Conservation (phyloP, 805 yeast species). For the Kregervanrija delftensis region DNA sequence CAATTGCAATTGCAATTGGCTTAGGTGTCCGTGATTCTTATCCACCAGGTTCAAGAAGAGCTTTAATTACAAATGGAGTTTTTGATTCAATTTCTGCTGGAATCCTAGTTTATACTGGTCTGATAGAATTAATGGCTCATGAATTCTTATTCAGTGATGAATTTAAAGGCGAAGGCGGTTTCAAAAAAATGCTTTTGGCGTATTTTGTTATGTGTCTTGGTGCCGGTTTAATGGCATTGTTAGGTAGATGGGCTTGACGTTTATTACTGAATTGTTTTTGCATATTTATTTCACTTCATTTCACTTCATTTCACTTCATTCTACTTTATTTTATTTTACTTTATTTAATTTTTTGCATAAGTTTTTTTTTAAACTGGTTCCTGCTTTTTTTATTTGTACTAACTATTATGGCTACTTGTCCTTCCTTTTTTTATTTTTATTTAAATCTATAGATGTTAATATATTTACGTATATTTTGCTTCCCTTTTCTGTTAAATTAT, state of each 20-base stretch:
- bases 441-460: too few species aligned
- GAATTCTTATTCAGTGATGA: slow-evolving; percentile 60
- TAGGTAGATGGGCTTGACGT: slow-evolving; percentile 64
- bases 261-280: not conserved
- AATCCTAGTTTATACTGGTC: slow-evolving; percentile 66
- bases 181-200: slow-evolving; percentile 44
- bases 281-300: not conserved
- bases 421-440: too few species aligned
- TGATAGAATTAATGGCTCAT: slow-evolving; percentile 74
- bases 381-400: too few species aligned
- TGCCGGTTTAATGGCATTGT: slow-evolving; percentile 70
- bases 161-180: slow-evolving; percentile 53
- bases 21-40: slow-evolving; percentile 63
- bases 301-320: not conserved
- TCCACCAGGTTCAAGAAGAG: slow-evolving; percentile 49
- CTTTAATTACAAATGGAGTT: slow-evolving; percentile 61
- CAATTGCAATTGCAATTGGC: slow-evolving; percentile 73
- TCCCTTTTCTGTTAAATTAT: too few species aligned
- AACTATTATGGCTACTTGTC: too few species aligned
- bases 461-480: too few species aligned
- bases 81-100: slow-evolving; percentile 77
- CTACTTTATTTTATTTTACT: not conserved
- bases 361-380: not conserved
- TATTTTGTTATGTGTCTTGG: slow-evolving; percentile 52
- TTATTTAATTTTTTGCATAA: not conserved